A percentile compares a stretch with the other conserved stretches of the same genome.
phyloP scores from a whole-genome alignment of 345 rosid species.

The Fremontodendron californicum region DNA sequence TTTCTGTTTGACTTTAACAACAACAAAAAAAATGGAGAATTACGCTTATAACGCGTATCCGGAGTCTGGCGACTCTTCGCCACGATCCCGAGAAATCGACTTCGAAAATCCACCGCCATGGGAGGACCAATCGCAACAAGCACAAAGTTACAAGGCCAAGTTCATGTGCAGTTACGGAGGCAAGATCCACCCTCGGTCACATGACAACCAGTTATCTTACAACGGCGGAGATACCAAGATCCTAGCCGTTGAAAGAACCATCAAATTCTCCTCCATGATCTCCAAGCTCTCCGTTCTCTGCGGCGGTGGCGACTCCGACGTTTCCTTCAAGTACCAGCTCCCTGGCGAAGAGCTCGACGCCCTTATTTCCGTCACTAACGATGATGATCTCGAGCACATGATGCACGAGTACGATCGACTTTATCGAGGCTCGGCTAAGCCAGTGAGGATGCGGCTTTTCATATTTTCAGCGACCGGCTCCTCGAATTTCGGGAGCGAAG shows the following conservation, averaged over 20 bases:
- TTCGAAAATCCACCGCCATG: conserved; percentile 74
- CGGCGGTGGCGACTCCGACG: conserved; percentile 43
- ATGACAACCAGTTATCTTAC: conserved; percentile 86
- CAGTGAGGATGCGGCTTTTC: conserved; percentile 85
- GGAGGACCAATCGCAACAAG: conserved; percentile 57
- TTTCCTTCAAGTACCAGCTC: conserved; percentile 85
- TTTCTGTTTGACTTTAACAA: background rate
- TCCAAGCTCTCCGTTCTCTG: conserved; percentile 58
- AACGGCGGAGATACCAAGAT: conserved; percentile 90
- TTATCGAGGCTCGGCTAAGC: conserved; percentile 60
- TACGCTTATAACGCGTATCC: conserved; percentile 65
- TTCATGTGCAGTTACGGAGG: conserved; percentile 93
- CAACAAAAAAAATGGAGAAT: conserved; percentile 38
- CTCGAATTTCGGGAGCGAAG: conserved; percentile 48
- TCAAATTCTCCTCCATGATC: conserved; percentile 52
- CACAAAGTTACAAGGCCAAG: conserved; percentile 54
- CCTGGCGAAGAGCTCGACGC: conserved; percentile 96
- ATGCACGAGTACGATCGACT: conserved; percentile 91
- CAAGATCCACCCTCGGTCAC: conserved; percentile 92
- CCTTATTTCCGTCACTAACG: conserved; percentile 84
- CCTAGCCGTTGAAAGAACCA: conserved; percentile 65
- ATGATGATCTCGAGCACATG: conserved; percentile 94
- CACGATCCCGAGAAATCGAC: conserved; percentile 92
- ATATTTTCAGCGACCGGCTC: conserved; percentile 49
- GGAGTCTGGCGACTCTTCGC: conserved; percentile 86